Evolutionary conservation across 164 flowering plant genomes (phyloP).

Genomic region (Dillenia suffruticosa): DNA sequence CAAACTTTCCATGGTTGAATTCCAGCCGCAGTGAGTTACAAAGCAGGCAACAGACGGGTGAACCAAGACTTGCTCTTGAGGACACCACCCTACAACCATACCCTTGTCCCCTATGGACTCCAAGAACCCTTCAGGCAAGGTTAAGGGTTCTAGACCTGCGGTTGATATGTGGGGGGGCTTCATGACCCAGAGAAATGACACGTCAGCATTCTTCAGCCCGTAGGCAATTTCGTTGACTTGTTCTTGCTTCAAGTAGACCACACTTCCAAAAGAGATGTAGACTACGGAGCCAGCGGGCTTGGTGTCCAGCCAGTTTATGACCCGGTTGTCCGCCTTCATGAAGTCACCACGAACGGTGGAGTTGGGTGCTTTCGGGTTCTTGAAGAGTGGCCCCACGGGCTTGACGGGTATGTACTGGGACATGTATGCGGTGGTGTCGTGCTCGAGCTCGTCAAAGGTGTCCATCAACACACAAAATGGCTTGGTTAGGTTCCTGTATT

Average conservation of each 20-base stretch:
- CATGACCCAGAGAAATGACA: conserved; percentile 61
- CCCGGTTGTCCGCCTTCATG: conserved; percentile 33
- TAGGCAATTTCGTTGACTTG: conserved; percentile 62
- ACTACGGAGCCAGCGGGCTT: conserved; percentile 45
- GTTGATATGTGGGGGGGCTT: conserved; percentile 19
- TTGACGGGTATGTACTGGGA: conserved; percentile 28
- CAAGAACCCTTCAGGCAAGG: conserved; percentile 48
- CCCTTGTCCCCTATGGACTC: conserved; percentile 47
- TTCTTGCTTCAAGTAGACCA: conserved; percentile 33
- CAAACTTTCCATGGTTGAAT: conserved; percentile 61
- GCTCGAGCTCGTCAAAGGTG: conserved; percentile 67
- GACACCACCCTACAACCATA: conserved; percentile 58
- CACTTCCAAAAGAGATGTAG: conserved; percentile 62
- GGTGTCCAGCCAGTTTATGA: conserved; percentile 53
- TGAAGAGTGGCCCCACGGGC: conserved; percentile 65
- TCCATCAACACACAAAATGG: conserved; percentile 59
- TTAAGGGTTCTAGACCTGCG: conserved; percentile 1
- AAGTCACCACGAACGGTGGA: conserved; percentile 35
- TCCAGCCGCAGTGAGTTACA: conserved; percentile 85
- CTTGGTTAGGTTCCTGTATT: conserved; percentile 49
- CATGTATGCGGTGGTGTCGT: conserved; percentile 33
- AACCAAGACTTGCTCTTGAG: conserved; percentile 54
- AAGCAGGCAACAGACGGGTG: conserved; percentile 65
- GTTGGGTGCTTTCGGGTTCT: conserved; percentile 7
- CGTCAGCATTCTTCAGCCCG: conserved; percentile 37